Base-by-base conservation (phyloP, 208 protist species). In the Leishmania amazonensis region DNA sequence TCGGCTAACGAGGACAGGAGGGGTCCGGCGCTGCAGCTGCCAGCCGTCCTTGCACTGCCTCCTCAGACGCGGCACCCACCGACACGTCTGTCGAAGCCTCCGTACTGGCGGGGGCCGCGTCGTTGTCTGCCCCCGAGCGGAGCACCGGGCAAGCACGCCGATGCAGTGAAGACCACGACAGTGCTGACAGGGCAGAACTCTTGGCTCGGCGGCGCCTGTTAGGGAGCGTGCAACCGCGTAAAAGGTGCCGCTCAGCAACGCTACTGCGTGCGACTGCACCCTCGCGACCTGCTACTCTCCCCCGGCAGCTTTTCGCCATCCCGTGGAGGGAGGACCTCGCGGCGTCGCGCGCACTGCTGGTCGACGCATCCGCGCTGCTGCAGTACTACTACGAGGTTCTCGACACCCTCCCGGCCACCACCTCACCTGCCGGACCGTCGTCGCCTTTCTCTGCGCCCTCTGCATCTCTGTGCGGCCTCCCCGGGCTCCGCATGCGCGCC, bases 271-370 rank as follows among this genome's bases (percentile, higher is more conserved):
- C 80, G n/a, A n/a, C 42, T 83, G 21, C 51, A 31, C n/a, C 15
- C 62, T 35, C 75, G 73, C 17, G 64, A 58, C 49, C 80, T 58
- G 5, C 60, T 78, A 11, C 65, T 83, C 19, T 65, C 58, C 24
- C 49, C 80, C 72, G 49, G 47, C 72, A 79, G 38, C 75, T 83
- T 60, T 83, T 79, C 38, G 73, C 51, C 17, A 35, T 2, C 24
- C 79, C 80, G n/a, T 58, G 40, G 0, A 79, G 78, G 64, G 80
- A 83, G 17, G 80, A 72, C 8, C 80, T 83, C 6, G 80, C 80
- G 3, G 80, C 80, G 7, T 74, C 80, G 31, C 74, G 74, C 3
- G 62, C 74, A 24, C 64, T 83, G 28, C 35, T 83, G 40, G 80
- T 67, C 35, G 80, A 83, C 47, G 58, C 80, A 0, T 54, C 80